phyloP scores from a whole-genome alignment of 768 basidiomycete species.

The Rhodocollybia butyracea region DNA sequence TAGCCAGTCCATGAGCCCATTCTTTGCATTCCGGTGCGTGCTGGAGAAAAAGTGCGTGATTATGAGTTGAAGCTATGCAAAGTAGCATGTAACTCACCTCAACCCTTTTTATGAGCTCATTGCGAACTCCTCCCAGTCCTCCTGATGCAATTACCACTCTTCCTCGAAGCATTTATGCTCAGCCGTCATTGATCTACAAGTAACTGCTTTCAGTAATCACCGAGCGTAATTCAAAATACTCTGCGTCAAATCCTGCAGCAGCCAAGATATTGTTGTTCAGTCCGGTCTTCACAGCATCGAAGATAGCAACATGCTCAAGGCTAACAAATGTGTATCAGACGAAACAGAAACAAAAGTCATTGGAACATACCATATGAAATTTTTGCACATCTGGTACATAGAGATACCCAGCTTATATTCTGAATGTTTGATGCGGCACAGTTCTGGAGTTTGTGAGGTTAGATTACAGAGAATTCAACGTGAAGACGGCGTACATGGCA shows the following conservation, averaged over 20 bases:
- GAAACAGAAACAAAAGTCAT: neutral
- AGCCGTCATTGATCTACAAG: neutral
- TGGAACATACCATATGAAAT: neutral
- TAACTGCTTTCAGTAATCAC: neutral
- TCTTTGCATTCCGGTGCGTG: neutral
- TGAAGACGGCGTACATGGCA: constrained; percentile 22
- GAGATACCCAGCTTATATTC: neutral
- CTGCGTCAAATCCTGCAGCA: neutral
- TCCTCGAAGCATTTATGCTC: neutral
- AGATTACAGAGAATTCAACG: neutral
- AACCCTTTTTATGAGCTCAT: neutral
- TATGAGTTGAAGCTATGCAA: too few relatives aligned
- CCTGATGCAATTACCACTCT: neutral
- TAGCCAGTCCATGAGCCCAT: neutral
- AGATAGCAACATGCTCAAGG: neutral
- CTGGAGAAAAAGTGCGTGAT: too few relatives aligned
- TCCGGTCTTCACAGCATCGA: neutral
- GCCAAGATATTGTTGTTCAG: neutral
- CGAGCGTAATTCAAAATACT: neutral
- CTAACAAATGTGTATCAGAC: neutral
- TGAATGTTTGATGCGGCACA: neutral
- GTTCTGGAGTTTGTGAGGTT: neutral
- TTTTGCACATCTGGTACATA: constrained; percentile 1
- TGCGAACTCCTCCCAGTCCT: neutral
- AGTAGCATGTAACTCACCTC: neutral